Evolutionary conservation across 768 basidiomycete species (phyloP).

Genomic region (Tephrocybe sp.): DNA sequence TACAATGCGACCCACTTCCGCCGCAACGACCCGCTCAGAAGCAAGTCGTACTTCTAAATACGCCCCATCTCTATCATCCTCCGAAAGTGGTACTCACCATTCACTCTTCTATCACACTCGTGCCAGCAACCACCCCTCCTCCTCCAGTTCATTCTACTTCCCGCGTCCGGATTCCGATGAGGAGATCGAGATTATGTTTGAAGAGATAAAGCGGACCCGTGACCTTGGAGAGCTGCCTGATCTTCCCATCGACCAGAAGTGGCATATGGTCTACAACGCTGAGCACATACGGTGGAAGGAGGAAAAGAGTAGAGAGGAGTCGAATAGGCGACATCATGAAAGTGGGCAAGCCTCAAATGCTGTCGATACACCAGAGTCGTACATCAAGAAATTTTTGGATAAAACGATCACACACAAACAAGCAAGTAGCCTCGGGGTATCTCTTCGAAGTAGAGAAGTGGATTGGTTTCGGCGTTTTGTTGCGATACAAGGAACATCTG

Average conservation of each 20-base stretch:
- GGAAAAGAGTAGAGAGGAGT: constrained; percentile 64
- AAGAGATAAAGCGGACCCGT: constrained; percentile 70
- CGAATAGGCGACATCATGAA: constrained; percentile 59
- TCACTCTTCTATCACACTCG: constrained; percentile 55
- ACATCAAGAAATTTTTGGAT: constrained; percentile 88
- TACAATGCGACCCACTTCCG: constrained; percentile 50
- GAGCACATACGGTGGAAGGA: constrained; percentile 80
- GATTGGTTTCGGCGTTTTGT: constrained; percentile 84
- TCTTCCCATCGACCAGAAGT: constrained; percentile 82
- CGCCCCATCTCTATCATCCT: constrained; percentile 53
- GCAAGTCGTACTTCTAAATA: constrained; percentile 61
- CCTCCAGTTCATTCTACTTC: constrained; percentile 61
- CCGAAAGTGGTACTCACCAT: constrained; percentile 42
- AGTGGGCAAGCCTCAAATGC: constrained; percentile 52
- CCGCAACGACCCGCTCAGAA: constrained; percentile 56
- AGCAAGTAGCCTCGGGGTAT: constrained; percentile 73
- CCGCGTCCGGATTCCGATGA: constrained; percentile 74
- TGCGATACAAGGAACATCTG: constrained; percentile 76
- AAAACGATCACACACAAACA: constrained; percentile 82
- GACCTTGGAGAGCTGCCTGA: constrained; percentile 60
- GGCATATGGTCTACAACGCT: constrained; percentile 85
- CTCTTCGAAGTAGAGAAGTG: constrained; percentile 76
- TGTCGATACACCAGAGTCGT: constrained; percentile 86
- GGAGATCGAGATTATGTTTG: constrained; percentile 81
- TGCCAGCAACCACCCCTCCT: constrained; percentile 40